Evolutionary conservation across 1,139 yeast genomes (phyloP), one percentile per base, ranked within the genome.

Genomic region (Nadsonia commutata): DNA sequence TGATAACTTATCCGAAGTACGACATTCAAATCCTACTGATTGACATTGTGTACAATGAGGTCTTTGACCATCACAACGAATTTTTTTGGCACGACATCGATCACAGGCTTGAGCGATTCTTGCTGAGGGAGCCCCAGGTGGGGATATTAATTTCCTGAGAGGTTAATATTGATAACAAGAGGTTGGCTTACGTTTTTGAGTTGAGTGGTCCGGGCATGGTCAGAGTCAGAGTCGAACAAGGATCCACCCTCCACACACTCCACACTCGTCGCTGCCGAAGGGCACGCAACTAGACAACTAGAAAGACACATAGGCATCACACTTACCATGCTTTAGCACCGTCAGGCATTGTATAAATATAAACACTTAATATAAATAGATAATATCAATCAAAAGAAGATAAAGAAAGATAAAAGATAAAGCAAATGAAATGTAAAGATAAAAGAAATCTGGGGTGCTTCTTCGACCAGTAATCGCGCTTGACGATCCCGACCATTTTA

Each of bases 31-130:
- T 1, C 80, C 81, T 17, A 78, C 80, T 42, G 73, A 68, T 19
- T 68, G 69, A 59, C 90, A 80, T 54, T 78, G 81, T 18, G 73
- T 67, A 56, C 90, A 80, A 49, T 54, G 52, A 1, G 79, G 78
- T 36, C 71, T 68, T 55, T 66, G 69, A n/a, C 83, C 83, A 51
- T 78, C 84, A 62, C 86, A 79, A 47, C 76, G 71, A 33, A 79
- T 76, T 51, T 83, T 83, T 58, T 83, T 83, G 40, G 86, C 81
- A 43, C 94, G 65, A 55, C 95, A 83, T 43, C 95, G 60, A 56
- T 84, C 94, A 60, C 94, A 84, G 0, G 94, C 94, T 54, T 83
- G 94, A 0, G 93, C 86, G 18, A 78, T 76, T 47, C 86, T 62
- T 45, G 72, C 73, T 1, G 66, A 61, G 33, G 66, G 64, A 18